phyloP scores from a whole-genome alignment of 768 basidiomycete genomes.

The Pleurotus salmoneostramineus region DNA sequence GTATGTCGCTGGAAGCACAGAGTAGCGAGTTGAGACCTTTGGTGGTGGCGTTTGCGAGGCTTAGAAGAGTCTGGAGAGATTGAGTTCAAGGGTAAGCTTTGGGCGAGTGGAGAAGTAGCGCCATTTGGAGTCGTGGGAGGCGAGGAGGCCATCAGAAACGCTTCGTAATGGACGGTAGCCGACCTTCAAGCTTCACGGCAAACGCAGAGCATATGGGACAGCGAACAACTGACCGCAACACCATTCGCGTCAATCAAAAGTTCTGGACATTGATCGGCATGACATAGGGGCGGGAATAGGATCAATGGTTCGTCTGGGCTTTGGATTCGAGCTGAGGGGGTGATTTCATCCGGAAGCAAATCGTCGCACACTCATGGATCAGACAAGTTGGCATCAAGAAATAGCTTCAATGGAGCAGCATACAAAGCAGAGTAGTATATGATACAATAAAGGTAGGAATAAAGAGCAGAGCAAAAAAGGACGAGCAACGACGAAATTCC shows the following conservation, averaged over 20 bases:
- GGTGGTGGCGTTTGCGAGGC: neutral
- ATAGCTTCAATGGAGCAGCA: neutral
- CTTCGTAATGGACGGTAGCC: neutral
- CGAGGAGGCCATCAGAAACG: neutral
- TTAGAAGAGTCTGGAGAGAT: neutral
- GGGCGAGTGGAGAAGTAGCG: neutral
- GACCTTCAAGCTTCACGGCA: neutral
- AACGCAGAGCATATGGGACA: neutral
- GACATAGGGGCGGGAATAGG: neutral
- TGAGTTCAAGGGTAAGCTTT: neutral
- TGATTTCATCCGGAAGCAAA: too few relatives aligned
- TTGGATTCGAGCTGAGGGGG: too few relatives aligned
- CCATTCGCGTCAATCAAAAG: neutral
- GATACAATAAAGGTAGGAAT: neutral
- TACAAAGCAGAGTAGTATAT: neutral
- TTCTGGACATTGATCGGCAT: neutral
- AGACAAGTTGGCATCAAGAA: neutral
- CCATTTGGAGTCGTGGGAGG: conserved; percentile 2
- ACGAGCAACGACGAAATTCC: neutral
- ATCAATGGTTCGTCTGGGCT: neutral
- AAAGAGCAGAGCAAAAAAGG: neutral
- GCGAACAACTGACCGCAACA: neutral
- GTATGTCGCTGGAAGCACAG: too few relatives aligned
- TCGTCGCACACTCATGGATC: too few relatives aligned
- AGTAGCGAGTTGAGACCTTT: too few relatives aligned